Percentiles rank a stretch among this genome's conserved stretches.
phyloP scores from a whole-genome alignment of 2,329 filamentous ascomycete genomes.

The Claviceps monticola region DNA sequence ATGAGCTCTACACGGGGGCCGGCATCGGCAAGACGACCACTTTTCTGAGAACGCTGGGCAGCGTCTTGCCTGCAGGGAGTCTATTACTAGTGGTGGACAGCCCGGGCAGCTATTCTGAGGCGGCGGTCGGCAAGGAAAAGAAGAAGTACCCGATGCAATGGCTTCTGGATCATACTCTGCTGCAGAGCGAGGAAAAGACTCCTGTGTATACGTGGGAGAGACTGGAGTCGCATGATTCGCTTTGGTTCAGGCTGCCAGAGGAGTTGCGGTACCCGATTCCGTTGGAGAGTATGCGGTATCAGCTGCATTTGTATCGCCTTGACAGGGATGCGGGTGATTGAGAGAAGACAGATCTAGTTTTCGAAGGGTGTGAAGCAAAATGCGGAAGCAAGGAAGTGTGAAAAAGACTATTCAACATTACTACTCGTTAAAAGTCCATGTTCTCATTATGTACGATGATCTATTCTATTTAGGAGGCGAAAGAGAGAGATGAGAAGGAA shows the following conservation, averaged over 20 bases:
- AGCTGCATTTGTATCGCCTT: conserved; percentile 65
- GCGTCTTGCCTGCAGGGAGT: conserved; percentile 40
- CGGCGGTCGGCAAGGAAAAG: conserved; percentile 49
- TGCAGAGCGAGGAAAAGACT: conserved; percentile 26
- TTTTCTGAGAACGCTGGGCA: conserved; percentile 58
- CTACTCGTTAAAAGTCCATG: background rate
- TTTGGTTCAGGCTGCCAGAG: conserved; percentile 68
- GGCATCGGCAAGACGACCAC: conserved; percentile 59
- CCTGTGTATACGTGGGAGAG: conserved; percentile 51
- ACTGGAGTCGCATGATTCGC: conserved; percentile 58
- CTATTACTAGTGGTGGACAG: conserved; percentile 81
- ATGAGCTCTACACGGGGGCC: conserved; percentile 78
- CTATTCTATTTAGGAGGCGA: too few relatives aligned
- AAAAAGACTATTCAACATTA: background rate
- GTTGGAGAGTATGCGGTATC: conserved; percentile 90
- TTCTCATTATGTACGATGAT: too few relatives aligned
- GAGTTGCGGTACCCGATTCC: conserved; percentile 65
- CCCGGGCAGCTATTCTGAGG: conserved; percentile 81
- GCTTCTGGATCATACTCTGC: conserved; percentile 71
- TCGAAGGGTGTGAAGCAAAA: background rate
- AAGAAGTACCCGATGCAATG: conserved; percentile 85
- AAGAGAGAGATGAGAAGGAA: too few relatives aligned
- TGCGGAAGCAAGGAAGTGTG: background rate
- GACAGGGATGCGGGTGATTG: conserved; percentile 1
- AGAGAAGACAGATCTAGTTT: background rate